These are phyloP conservation scores for Penicillium sp. DNA, from an alignment of 2,329 filamentous ascomycete genomes.

Conservation along the genomic window DNA sequence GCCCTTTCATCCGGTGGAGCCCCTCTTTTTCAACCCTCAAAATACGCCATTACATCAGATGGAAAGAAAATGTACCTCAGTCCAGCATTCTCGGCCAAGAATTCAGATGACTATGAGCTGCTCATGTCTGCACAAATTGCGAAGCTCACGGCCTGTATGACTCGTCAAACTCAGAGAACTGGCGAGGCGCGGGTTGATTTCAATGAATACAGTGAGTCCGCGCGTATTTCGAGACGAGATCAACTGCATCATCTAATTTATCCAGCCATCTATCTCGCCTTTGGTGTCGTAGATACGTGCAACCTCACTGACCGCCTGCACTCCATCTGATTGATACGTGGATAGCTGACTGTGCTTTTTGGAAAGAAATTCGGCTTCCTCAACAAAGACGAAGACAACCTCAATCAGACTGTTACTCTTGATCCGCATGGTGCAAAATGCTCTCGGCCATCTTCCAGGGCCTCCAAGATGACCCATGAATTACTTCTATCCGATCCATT, in stretches of 20 bases:
- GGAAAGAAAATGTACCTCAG: conserved; percentile 23
- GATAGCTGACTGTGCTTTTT: background rate
- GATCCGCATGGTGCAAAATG: background rate
- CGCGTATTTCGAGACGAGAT: background rate
- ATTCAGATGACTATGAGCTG: conserved; percentile 13
- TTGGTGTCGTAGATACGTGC: background rate
- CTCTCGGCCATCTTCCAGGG: background rate
- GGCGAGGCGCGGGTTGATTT: background rate
- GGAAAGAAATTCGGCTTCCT: background rate
- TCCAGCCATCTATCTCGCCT: background rate
- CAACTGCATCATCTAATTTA: background rate
- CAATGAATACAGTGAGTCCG: background rate
- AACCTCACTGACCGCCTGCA: background rate
- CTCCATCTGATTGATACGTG: background rate
- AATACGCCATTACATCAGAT: conserved; percentile 17
- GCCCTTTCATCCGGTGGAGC: conserved; percentile 23
- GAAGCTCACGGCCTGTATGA: conserved; percentile 6
- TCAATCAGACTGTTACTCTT: background rate
- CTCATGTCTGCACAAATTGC: conserved; percentile 7
- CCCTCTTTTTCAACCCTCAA: conserved; percentile 14
- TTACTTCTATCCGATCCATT: background rate
- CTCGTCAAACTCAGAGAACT: background rate
- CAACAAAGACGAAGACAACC: background rate
- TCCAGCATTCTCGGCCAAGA: conserved; percentile 14
- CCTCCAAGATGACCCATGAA: background rate